Base-by-base conservation (phyloP, 1,284 basidiomycete species). In the Leccinum pachyderme region DNA sequence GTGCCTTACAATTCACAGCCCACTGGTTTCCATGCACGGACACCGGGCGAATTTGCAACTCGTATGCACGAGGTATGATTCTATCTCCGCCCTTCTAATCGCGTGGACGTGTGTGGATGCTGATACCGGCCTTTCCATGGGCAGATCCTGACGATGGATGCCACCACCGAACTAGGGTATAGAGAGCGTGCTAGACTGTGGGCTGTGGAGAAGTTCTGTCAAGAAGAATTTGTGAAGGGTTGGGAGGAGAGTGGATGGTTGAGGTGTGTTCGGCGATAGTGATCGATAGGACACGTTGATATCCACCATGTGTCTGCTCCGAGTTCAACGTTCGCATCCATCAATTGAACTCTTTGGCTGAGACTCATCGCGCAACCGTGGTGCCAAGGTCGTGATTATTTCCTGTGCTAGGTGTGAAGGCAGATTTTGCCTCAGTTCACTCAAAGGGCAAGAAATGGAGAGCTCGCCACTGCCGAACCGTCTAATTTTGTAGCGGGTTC, bases 11-110 rank as follows among this genome's bases (percentile, higher is more conserved):
- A 89, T 9, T 59, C 68, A 58, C 58, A 67, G 56, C 64, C 55
- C 27, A 59, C 70, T 84, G 94, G 95, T 18, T 96, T 84, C 72
- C 95, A 97, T 68, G 95, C 94, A 0, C 82, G 76, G 1, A 78
- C 81, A 2, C 72, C 86, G 0, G 76, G 81, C 37, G 80, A 82
- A 18, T 98, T 94, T 65, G 91, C 93, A 0, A 73, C 76, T 6
- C 81, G 81, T 3, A 77, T 98, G 47, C 80, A 87, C 59, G 70
- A 77, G 25, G 88, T 87, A 7, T 68, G 59, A 9, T 51, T 54
- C n/a, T 25, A n/a, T 53, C 35, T 46, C 47, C 49, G 12, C 32
- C 15, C 24, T 41, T 54, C 51, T 44, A 31, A 49, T 62, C 56
- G 57, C 31, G n/a, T 48, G 33, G 46, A 52, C 25, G 48, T 3